Evolutionary conservation across 192 early-diverging fungal genomes (phyloP).

Genomic region (Kickxella alabastrina): DNA sequence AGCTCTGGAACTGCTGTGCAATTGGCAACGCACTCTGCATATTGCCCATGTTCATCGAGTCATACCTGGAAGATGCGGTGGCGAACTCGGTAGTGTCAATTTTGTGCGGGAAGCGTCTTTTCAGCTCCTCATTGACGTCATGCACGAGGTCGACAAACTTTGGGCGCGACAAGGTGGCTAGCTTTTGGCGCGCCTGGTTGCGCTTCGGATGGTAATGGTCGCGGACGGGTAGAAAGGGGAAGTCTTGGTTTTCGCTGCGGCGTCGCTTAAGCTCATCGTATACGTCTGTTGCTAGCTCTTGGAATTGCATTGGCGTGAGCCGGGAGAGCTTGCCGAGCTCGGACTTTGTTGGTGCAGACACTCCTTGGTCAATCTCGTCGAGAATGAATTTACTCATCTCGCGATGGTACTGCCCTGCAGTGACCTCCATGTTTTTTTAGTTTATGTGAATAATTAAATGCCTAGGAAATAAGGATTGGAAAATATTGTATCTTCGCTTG

Average conservation of each 20-base stretch:
- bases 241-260: constrained; percentile 10
- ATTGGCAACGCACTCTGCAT: constrained; percentile 14
- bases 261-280: constrained; percentile 80
- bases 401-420: constrained; percentile 48
- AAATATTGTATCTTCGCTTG: too few species aligned
- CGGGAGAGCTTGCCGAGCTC: constrained; percentile 67
- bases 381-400: constrained; percentile 49
- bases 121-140: constrained; percentile 79
- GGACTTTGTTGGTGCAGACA: constrained; percentile 21
- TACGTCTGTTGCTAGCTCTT: constrained; percentile 93
- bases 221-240: constrained; percentile 75
- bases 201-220: constrained; percentile 87
- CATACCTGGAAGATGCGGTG: too few species aligned
- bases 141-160: constrained; percentile 91
- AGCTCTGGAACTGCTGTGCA: constrained; percentile 14
- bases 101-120: constrained; percentile 47
- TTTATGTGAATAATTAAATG: too few species aligned
- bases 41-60: constrained; percentile 28
- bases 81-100: too few species aligned
- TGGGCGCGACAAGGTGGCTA: constrained; percentile 80
- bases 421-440: constrained; percentile 31
- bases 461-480: too few species aligned
- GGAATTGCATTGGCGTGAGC: constrained; percentile 79
- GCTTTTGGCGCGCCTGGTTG: constrained; percentile 94
- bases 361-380: constrained; percentile 43